phyloP scores from a whole-genome alignment of 106 monocot genomes.

The Amphibolis antarctica region DNA sequence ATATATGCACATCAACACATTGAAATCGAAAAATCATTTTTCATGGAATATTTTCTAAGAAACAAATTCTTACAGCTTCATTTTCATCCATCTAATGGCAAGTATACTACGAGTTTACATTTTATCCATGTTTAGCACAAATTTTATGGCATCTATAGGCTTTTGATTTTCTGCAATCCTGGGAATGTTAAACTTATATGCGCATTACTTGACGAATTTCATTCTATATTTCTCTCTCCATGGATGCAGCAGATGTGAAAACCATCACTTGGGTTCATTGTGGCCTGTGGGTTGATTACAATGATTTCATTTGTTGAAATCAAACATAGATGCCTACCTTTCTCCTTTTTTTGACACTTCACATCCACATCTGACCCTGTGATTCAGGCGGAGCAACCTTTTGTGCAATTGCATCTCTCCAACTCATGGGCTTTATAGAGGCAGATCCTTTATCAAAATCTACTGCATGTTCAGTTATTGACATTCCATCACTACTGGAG shows the following conservation, averaged over 20 bases:
- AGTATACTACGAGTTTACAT: background rate
- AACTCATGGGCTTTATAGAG: constrained; percentile 70
- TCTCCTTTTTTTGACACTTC: background rate
- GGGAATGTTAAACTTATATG: no score
- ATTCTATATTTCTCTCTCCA: no score
- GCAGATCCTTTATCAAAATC: constrained; percentile 15
- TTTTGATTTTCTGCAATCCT: no score
- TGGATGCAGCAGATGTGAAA: no score
- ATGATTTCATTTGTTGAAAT: no score
- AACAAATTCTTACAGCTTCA: background rate
- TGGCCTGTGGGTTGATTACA: no score
- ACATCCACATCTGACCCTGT: constrained; percentile 30
- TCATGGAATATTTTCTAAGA: no score
- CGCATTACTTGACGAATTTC: no score
- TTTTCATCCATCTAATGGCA: background rate
- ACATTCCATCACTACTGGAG: constrained; percentile 48
- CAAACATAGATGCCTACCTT: no score
- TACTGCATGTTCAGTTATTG: constrained; percentile 16
- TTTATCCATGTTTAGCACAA: background rate
- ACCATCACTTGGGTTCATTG: background rate
- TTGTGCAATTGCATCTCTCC: constrained; percentile 87
- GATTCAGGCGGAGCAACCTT: constrained; percentile 89
- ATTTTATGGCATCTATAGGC: no score
- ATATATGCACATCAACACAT: background rate
- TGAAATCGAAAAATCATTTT: background rate